phyloP scores from a whole-genome alignment of 768 basidiomycete genomes.

The Hydnomerulius pinastri region DNA sequence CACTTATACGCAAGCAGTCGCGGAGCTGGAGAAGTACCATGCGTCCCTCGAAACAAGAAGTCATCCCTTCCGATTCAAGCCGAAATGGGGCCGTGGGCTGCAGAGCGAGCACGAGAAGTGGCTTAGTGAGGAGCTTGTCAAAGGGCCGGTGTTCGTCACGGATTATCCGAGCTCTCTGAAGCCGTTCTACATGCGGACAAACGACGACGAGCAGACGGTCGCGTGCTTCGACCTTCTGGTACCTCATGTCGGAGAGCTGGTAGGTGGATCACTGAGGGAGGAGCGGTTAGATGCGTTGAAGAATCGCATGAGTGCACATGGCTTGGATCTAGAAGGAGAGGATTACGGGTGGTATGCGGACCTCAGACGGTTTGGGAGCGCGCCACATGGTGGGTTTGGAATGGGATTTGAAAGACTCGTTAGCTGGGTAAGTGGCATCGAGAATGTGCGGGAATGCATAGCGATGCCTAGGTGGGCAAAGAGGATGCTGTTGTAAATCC shows the following conservation, averaged over 20 bases:
- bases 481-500: constrained; percentile 60
- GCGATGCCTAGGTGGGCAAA: constrained; percentile 91
- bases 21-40: constrained; percentile 46
- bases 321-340: constrained; percentile 42
- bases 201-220: constrained; percentile 60
- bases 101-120: constrained; percentile 93
- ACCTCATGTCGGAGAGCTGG: constrained; percentile 85
- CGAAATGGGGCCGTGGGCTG: constrained; percentile 69
- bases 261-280: constrained; percentile 89
- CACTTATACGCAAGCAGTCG: constrained; percentile 77
- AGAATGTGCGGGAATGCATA: constrained; percentile 91
- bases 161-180: constrained; percentile 85
- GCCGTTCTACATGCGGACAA: constrained; percentile 95
- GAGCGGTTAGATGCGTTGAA: constrained; percentile 61
- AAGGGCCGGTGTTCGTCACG: constrained; percentile 86
- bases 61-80: constrained; percentile 52
- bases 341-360: constrained; percentile 78
- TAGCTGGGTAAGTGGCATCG: constrained; percentile 82
- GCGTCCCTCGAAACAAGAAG: constrained; percentile 22
- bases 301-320: constrained; percentile 48
- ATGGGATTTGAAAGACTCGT: constrained; percentile 93
- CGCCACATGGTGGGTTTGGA: constrained; percentile 94
- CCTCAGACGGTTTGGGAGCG: constrained; percentile 78
- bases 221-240: constrained; percentile 97
- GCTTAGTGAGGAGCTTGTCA: constrained; percentile 68